A percentile compares a stretch with the other conserved stretches of the same genome.
phyloP scores from a whole-genome alignment of 2,329 filamentous ascomycete species.

The Aaosphaeria arxii region DNA sequence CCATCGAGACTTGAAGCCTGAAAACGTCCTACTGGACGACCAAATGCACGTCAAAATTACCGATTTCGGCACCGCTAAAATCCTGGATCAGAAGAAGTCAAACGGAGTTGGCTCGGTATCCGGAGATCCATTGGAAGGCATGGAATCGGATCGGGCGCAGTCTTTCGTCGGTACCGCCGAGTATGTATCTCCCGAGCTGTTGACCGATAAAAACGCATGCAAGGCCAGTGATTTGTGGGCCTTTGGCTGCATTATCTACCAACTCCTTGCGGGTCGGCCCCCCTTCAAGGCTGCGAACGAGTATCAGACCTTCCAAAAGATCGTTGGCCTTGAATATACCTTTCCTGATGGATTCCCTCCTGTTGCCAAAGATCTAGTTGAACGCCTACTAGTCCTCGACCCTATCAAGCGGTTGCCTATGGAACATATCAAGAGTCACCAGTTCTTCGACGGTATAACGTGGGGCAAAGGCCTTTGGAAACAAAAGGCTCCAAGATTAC shows the following conservation, averaged over 20 bases:
- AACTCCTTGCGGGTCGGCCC: conserved; percentile 89
- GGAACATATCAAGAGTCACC: conserved; percentile 94
- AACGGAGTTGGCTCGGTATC: conserved; percentile 36
- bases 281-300: conserved; percentile 96
- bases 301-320: conserved; percentile 97
- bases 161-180: conserved; percentile 98
- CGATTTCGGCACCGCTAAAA: conserved; percentile 97
- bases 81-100: conserved; percentile 60
- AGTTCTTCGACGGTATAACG: conserved; percentile 84
- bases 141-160: conserved; percentile 71
- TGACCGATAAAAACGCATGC: conserved; percentile 94
- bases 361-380: conserved; percentile 82
- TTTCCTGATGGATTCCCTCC: conserved; percentile 87
- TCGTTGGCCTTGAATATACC: conserved; percentile 88
- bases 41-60: conserved; percentile 99
- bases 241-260: conserved; percentile 97
- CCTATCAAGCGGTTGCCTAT: conserved; percentile 80
- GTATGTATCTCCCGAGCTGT: conserved; percentile 95
- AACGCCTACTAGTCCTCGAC: conserved; percentile 85
- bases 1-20: conserved; percentile 92
- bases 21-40: conserved; percentile 92
- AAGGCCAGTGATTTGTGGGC: conserved; percentile 98
- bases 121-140: conserved; percentile 53
- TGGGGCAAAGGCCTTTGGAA: conserved; percentile 89
- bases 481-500: conserved; percentile 81